Evolutionary conservation across 805 yeast genomes (phyloP), one percentile per base, ranked within the genome.

Genomic region (Yamadazyma endophytica): DNA sequence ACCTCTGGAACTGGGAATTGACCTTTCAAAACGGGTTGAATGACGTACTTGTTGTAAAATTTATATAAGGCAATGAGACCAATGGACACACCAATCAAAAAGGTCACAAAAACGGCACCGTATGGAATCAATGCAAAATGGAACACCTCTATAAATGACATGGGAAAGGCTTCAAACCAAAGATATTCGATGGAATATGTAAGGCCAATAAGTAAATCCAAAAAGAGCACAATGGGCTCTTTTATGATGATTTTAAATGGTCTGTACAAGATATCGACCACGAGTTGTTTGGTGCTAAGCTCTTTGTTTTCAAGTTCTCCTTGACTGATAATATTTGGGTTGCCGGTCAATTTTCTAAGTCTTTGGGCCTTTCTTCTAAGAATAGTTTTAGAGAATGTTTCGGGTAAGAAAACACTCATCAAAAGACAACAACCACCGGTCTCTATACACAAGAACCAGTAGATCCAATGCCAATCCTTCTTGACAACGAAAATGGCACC

Each of bases 81-180:
- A 9, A 19, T 9, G 21, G 21, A 8, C 8, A 19, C 11, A 19
- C 21, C 21, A 9, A 19, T 19, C 9, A 11, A 8, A 19, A 19
- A 9, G 8, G 21, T 11, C 8, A 19, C 9, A 11, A 19, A 19
- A 9, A 11, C 21, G 11, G 11, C 21, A n/a, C 82, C 82, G 50
- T 53, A 37, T 33, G 70, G 73, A 21, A 76, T 60, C 17, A 63
- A 44, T 5, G 73, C 65, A 50, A 77, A 77, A 21, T 59, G 47
- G 40, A 73, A 60, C 13, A 61, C 46, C 2, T 61, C 69, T 13
- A 31, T 15, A 24, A 70, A 78, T 3, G 73, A 74, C 19, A 76
- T 57, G 8, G 84, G 82, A 53, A 73, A 73, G 3, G 77, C 79
- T 52, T 78, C 82, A 42, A 77, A 73, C 59, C 71, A 77, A 14